Evolutionary conservation across 176 grass and related monocot species (phyloP).

Genomic region (Cenchrus americanus): DNA sequence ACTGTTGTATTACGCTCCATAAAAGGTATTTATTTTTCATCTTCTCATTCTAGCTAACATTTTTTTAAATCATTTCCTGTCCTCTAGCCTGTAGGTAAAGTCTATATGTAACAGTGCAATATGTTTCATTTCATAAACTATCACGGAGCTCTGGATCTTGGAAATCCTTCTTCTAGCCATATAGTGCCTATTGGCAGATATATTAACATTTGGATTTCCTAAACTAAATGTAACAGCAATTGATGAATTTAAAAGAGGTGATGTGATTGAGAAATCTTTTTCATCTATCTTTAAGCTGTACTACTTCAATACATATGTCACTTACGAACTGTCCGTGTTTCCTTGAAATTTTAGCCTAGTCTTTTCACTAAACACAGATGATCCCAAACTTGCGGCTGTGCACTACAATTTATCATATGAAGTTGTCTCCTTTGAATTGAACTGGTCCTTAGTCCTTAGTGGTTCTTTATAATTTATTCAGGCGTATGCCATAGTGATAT

Average conservation of each 20-base stretch:
- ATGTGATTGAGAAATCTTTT: conserved; percentile 1
- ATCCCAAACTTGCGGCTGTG: conserved; percentile 2
- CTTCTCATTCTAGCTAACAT: conserved; percentile 1
- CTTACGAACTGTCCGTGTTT: not conserved
- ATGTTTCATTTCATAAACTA: conserved; percentile 21
- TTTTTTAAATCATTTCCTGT: not conserved
- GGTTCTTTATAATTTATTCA: conserved; percentile 20
- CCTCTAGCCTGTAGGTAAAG: not conserved
- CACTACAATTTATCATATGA: not conserved
- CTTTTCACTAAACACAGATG: not conserved
- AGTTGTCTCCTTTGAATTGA: conserved; percentile 22
- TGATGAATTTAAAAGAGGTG: not conserved
- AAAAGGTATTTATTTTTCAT: conserved; percentile 68
- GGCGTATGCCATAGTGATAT: not conserved
- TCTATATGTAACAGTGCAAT: not conserved
- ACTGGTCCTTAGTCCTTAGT: not conserved
- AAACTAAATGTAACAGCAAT: not conserved
- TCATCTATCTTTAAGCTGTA: not conserved
- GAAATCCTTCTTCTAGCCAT: not conserved
- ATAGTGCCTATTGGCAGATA: not conserved
- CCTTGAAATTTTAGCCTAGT: not conserved
- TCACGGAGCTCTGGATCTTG: not conserved
- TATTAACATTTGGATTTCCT: not conserved
- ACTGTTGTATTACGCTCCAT: conserved; percentile 94
- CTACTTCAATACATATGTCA: not conserved